phyloP scores from a whole-genome alignment of 495 filamentous ascomycete genomes.

The Aspergillus nidulans region DNA sequence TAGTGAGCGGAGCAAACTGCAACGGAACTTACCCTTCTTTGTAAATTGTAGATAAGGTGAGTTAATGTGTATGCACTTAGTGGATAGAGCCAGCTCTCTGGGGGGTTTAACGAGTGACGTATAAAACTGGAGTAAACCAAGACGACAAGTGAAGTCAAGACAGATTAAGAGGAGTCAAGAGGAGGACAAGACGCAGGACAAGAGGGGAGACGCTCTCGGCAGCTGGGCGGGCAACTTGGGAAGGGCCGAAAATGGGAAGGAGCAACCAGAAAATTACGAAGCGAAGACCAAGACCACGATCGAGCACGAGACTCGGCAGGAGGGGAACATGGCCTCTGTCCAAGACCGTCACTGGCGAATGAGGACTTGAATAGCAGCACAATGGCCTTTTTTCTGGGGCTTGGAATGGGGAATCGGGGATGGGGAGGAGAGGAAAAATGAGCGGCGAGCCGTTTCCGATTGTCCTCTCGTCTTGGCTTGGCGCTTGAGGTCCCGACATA shows the following conservation, averaged over 20 bases:
- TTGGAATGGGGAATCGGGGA: constrained; percentile 12
- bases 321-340: constrained; percentile 11
- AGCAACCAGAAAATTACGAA: constrained; percentile 1
- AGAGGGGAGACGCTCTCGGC: constrained; percentile 13
- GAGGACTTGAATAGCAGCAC: neutral
- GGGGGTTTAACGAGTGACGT: neutral
- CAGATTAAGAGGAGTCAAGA: constrained; percentile 22
- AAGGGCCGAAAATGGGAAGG: constrained; percentile 8
- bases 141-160: constrained; percentile 8
- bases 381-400: constrained; percentile 10
- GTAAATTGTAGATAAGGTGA: neutral
- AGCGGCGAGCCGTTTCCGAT: neutral
- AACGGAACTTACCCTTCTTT: constrained; percentile 8
- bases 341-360: constrained; percentile 10
- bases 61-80: neutral
- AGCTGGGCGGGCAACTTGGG: neutral
- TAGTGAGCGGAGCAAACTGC: neutral
- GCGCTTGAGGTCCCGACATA: neutral
- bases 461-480: neutral
- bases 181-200: constrained; percentile 14
- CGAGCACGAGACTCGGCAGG: constrained; percentile 7
- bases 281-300: constrained; percentile 15
- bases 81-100: neutral
- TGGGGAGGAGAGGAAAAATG: constrained; percentile 10
- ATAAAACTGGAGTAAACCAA: constrained; percentile 7